A percentile compares a stretch with the other conserved stretches of the same genome.
These are phyloP conservation scores for Trichaptum fuscoviolaceum DNA, from an alignment of 768 basidiomycete species.

Conservation along the genomic window DNA sequence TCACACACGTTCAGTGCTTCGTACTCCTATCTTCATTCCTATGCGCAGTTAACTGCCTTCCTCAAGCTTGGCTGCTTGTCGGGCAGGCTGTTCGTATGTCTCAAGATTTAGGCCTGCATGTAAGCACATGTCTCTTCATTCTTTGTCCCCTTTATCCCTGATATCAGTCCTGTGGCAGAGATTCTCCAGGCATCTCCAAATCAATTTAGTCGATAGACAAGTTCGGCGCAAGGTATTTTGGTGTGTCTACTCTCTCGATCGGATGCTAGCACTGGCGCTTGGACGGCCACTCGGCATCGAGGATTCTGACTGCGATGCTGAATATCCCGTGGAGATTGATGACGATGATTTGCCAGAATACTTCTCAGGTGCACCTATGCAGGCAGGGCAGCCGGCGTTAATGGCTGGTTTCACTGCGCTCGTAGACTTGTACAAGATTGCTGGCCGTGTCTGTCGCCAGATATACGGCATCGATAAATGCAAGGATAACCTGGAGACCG, in stretches of 20 bases:
- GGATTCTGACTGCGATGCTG: slow-evolving; percentile 87
- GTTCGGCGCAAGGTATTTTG: slow-evolving; percentile 91
- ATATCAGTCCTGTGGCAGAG: slow-evolving; percentile 43
- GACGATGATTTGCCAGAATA: slow-evolving; percentile 73
- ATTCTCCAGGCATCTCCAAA: slow-evolving; percentile 67
- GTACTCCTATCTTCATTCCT: slow-evolving; percentile 86
- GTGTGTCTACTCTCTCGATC: slow-evolving; percentile 85
- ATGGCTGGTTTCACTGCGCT: slow-evolving; percentile 82
- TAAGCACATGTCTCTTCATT: slow-evolving; percentile 40
- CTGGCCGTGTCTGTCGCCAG: slow-evolving; percentile 72
- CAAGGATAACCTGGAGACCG: slow-evolving; percentile 67
- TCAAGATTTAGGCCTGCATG: slow-evolving; percentile 89
- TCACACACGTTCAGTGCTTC: slow-evolving; percentile 87
- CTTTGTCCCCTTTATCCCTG: slow-evolving; percentile 13
- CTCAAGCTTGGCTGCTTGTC: slow-evolving; percentile 89
- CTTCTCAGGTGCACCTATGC: slow-evolving; percentile 56
- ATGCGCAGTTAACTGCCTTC: slow-evolving; percentile 89
- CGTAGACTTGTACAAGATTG: slow-evolving; percentile 77
- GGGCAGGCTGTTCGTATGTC: slow-evolving; percentile 88
- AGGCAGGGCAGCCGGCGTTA: slow-evolving; percentile 49
- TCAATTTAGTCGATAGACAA: slow-evolving; percentile 79
- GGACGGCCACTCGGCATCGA: slow-evolving; percentile 87
- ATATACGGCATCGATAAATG: slow-evolving; percentile 80
- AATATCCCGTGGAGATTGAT: slow-evolving; percentile 77
- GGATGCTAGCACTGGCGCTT: slow-evolving; percentile 87